A percentile compares a stretch with the other conserved stretches of the same genome.
phyloP scores from a whole-genome alignment of 2,329 filamentous ascomycete species.

The Fusarium sp. region DNA sequence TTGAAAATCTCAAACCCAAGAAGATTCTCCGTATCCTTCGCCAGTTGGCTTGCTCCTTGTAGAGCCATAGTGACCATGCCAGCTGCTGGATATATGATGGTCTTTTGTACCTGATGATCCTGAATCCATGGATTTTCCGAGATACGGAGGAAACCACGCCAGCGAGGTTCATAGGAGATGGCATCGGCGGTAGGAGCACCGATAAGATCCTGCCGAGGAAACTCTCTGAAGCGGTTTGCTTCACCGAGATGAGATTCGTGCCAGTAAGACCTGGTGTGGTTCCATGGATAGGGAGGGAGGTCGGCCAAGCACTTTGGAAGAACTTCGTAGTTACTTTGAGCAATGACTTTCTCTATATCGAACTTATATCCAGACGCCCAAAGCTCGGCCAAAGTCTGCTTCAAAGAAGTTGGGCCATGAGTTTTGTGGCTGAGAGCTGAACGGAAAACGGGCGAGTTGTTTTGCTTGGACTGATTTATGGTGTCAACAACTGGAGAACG shows the following conservation, averaged over 20 bases:
- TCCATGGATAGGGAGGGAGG: conserved; percentile 66
- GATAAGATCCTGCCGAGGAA: conserved; percentile 62
- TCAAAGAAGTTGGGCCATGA: conserved; percentile 41
- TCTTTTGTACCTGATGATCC: conserved; percentile 63
- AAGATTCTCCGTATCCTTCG: conserved; percentile 38
- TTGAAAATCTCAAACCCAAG: conserved; percentile 57
- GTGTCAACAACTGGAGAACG: conserved; percentile 53
- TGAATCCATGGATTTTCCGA: conserved; percentile 64
- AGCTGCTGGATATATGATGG: conserved; percentile 62
- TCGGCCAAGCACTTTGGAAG: conserved; percentile 54
- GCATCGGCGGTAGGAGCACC: conserved; percentile 59
- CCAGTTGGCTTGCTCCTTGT: conserved; percentile 58
- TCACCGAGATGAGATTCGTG: conserved; percentile 61
- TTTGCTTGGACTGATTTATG: conserved; percentile 35
- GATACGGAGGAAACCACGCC: conserved; percentile 62
- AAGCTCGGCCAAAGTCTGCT: conserved; percentile 50
- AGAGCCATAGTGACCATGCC: conserved; percentile 63
- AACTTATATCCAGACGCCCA: conserved; percentile 52
- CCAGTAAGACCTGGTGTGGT: conserved; percentile 64
- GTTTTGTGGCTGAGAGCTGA: conserved; percentile 46
- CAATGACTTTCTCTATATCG: conserved; percentile 49
- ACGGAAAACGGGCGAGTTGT: conserved; percentile 37
- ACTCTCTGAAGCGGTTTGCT: conserved; percentile 57
- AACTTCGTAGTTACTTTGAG: conserved; percentile 20
- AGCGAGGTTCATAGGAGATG: conserved; percentile 58